These are phyloP conservation scores for Albugo laibachii DNA, from an alignment of 352 stramenopile species.

Conservation along the genomic window DNA sequence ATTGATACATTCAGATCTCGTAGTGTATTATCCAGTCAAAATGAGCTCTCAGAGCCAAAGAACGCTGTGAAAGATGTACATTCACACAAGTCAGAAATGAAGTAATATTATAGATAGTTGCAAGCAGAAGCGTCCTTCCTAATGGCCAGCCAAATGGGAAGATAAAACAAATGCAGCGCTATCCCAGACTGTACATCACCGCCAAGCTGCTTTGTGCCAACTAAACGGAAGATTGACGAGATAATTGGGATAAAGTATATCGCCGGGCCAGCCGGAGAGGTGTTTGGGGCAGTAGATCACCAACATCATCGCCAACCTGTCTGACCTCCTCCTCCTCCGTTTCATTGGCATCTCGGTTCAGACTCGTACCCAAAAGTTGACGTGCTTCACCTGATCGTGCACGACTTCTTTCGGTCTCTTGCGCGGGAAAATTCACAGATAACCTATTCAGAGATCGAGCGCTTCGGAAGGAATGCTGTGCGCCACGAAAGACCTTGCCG, in stretches of 20 bases:
- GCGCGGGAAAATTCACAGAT: constrained; percentile 1
- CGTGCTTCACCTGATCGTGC: background rate
- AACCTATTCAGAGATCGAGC: constrained; percentile 32
- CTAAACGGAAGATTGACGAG: background rate
- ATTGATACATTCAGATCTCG: too few species aligned
- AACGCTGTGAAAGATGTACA: too few species aligned
- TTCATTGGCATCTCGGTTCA: constrained; percentile 12
- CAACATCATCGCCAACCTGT: constrained; percentile 5
- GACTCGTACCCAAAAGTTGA: constrained; percentile 2
- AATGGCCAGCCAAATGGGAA: too few species aligned
- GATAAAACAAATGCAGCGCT: too few species aligned
- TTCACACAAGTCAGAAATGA: too few species aligned
- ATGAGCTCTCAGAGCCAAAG: too few species aligned
- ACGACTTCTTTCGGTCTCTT: background rate
- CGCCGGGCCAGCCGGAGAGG: constrained; percentile 20
- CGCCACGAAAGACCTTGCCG: constrained; percentile 43
- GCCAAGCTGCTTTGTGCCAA: too few species aligned
- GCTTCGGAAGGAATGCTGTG: constrained; percentile 23
- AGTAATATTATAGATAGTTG: too few species aligned
- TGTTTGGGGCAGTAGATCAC: background rate
- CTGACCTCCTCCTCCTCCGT: constrained; percentile 11
- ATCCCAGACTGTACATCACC: too few species aligned
- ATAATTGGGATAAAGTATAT: constrained; percentile 9
- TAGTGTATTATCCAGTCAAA: too few species aligned
- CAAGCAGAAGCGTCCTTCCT: too few species aligned